Conservation (phyloP, 257 asterid genomes). For the Gentiana dahurica region DNA sequence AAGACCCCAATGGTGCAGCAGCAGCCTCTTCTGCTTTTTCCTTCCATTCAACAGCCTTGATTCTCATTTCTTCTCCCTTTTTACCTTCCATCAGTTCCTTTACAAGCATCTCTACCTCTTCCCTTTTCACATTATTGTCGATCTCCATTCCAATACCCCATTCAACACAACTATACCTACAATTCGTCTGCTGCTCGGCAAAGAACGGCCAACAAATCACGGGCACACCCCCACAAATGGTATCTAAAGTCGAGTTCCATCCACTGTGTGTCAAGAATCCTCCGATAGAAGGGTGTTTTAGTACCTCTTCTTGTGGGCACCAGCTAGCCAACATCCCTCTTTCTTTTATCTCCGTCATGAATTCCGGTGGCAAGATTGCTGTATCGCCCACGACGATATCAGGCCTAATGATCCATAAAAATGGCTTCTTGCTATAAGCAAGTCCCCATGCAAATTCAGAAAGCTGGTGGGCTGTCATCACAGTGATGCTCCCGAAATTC, state of each 20-base stretch:
- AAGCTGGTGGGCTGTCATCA: constrained; percentile 30
- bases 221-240: constrained; percentile 32
- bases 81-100: constrained; percentile 45
- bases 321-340: constrained; percentile 38
- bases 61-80: constrained; percentile 36
- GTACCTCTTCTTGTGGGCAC: constrained; percentile 43
- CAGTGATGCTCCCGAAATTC: constrained; percentile 48
- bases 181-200: constrained; percentile 47
- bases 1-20: constrained; percentile 20
- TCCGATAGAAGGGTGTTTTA: constrained; percentile 37
- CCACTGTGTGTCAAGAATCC: constrained; percentile 53
- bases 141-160: constrained; percentile 50
- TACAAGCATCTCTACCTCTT: constrained; percentile 35
- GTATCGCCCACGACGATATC: constrained; percentile 33
- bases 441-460: constrained; percentile 51
- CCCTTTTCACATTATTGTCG: constrained; percentile 34
- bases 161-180: constrained; percentile 32
- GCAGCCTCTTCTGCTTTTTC: constrained; percentile 30
- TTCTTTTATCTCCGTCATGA: constrained; percentile 26
- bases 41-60: constrained; percentile 32
- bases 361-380: constrained; percentile 38
- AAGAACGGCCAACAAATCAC: constrained; percentile 49
- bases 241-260: constrained; percentile 46
- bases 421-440: constrained; percentile 30
- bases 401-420: constrained; percentile 46